Conservation (phyloP, 768 basidiomycete species). For the Lactifluus rugatus region DNA sequence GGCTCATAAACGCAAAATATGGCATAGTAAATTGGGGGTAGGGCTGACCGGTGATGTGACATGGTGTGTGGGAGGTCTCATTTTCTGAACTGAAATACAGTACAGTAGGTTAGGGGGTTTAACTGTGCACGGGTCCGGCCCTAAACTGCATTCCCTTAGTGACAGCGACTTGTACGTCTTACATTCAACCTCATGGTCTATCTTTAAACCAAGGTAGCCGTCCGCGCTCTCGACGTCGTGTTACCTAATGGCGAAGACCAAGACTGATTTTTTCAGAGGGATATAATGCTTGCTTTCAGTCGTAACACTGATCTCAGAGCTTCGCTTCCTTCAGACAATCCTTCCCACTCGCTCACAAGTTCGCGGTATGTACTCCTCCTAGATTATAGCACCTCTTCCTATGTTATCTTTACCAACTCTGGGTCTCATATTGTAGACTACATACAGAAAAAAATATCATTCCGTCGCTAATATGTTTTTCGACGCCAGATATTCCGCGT, state of each 20-base stretch:
- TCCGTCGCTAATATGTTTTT: slow-evolving; percentile 8
- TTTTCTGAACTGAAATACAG: no score
- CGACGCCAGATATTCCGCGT: slow-evolving; percentile 28
- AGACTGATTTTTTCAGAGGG: slow-evolving; percentile 45
- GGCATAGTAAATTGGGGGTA: slow-evolving; percentile 65
- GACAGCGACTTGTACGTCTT: slow-evolving; percentile 26
- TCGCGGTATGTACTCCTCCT: neutral
- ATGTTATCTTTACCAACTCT: neutral
- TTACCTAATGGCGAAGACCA: slow-evolving; percentile 74
- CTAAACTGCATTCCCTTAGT: slow-evolving; percentile 20
- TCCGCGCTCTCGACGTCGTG: slow-evolving; percentile 33
- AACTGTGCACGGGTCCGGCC: no score
- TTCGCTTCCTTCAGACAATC: slow-evolving; percentile 41
- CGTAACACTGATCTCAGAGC: slow-evolving; percentile 26
- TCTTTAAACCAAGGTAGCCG: slow-evolving; percentile 62
- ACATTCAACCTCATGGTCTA: slow-evolving; percentile 41
- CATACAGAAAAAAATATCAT: neutral
- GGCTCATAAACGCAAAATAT: slow-evolving; percentile 72
- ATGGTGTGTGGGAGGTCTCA: slow-evolving; percentile 22
- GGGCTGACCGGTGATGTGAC: slow-evolving; percentile 43
- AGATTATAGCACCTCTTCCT: neutral
- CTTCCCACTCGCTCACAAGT: neutral
- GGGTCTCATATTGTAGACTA: neutral
- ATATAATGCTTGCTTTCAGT: slow-evolving; percentile 56
- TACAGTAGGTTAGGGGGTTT: no score